Conservation (phyloP, 352 stramenopile genomes). For the Phytopythium kandeliae region DNA sequence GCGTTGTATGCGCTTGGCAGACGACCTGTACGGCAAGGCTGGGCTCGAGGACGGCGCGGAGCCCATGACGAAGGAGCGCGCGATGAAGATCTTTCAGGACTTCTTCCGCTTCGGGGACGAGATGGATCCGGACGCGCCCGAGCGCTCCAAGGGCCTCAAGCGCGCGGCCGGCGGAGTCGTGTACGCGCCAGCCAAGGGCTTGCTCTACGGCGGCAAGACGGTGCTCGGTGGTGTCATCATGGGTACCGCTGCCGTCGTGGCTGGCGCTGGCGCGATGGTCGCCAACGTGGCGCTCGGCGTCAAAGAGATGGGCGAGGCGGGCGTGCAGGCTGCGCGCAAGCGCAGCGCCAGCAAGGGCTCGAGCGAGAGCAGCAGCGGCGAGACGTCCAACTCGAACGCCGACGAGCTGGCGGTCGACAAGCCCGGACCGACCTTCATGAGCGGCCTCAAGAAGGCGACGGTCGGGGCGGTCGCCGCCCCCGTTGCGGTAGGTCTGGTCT, state of each 20-base stretch:
- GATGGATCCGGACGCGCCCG: slow-evolving; percentile 78
- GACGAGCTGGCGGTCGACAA: slow-evolving; percentile 54
- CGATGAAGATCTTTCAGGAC: slow-evolving; percentile 82
- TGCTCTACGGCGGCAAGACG: slow-evolving; percentile 81
- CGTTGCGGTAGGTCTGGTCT: slow-evolving; percentile 80
- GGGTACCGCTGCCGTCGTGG: slow-evolving; percentile 72
- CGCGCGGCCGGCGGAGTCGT: slow-evolving; percentile 71
- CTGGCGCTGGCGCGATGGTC: slow-evolving; percentile 73
- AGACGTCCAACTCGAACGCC: slow-evolving; percentile 14
- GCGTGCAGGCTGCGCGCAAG: slow-evolving; percentile 67
- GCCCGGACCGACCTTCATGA: slow-evolving; percentile 72
- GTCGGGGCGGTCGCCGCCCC: slow-evolving; percentile 74
- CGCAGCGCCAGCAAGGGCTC: slow-evolving; percentile 46
- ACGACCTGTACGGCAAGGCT: slow-evolving; percentile 92
- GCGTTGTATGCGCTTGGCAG: slow-evolving; percentile 18
- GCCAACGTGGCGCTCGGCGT: slow-evolving; percentile 76
- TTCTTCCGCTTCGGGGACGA: slow-evolving; percentile 83
- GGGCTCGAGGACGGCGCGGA: slow-evolving; percentile 80
- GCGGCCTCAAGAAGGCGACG: slow-evolving; percentile 81
- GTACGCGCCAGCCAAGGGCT: slow-evolving; percentile 75
- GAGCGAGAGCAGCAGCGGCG: slow-evolving; percentile 25
- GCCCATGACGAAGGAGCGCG: slow-evolving; percentile 80
- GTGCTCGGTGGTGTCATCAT: slow-evolving; percentile 82
- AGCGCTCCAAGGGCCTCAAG: slow-evolving; percentile 73
- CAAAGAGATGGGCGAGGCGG: slow-evolving; percentile 85